A percentile compares a stretch with the other conserved stretches of the same genome.
Evolutionary conservation across 352 stramenopile genomes (phyloP).

Genomic region (Phytophthora lateralis): DNA sequence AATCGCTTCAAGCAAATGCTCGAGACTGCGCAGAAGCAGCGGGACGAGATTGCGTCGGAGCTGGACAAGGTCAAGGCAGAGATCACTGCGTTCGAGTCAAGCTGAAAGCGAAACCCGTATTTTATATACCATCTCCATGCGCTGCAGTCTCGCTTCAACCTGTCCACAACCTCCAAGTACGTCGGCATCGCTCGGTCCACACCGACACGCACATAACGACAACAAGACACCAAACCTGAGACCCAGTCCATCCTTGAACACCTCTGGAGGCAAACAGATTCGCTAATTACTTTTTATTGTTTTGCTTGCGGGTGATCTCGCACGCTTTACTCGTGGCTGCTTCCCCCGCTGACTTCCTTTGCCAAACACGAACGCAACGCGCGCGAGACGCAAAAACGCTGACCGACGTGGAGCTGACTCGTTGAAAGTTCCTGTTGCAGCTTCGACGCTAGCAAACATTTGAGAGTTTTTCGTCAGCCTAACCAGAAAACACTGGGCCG

Average conservation of each 20-base stretch:
- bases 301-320: conserved; percentile 15
- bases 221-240: neutral
- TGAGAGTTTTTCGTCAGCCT: conserved; percentile 4
- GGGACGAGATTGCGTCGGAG: conserved; percentile 52
- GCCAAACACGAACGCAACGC: neutral
- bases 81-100: conserved; percentile 50
- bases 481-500: conserved; percentile 4
- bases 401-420: conserved; percentile 2
- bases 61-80: conserved; percentile 61
- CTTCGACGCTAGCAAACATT: conserved; percentile 6
- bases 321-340: conserved; percentile 19
- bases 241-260: neutral
- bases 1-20: conserved; percentile 87
- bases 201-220: neutral
- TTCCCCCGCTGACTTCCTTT: conserved; percentile 5
- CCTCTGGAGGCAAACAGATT: conserved; percentile 11
- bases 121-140: neutral
- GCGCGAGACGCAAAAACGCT: conserved; percentile 2
- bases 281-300: conserved; percentile 44
- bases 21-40: conserved; percentile 63
- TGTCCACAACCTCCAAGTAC: conserved; percentile 17
- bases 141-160: neutral
- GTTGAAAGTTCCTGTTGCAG: conserved; percentile 21
- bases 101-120: conserved; percentile 18
- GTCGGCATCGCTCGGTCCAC: neutral